Percentiles rank a stretch among this genome's conserved stretches.
Conservation (phyloP, 768 basidiomycete genomes). For the Tylopilus sp. region DNA sequence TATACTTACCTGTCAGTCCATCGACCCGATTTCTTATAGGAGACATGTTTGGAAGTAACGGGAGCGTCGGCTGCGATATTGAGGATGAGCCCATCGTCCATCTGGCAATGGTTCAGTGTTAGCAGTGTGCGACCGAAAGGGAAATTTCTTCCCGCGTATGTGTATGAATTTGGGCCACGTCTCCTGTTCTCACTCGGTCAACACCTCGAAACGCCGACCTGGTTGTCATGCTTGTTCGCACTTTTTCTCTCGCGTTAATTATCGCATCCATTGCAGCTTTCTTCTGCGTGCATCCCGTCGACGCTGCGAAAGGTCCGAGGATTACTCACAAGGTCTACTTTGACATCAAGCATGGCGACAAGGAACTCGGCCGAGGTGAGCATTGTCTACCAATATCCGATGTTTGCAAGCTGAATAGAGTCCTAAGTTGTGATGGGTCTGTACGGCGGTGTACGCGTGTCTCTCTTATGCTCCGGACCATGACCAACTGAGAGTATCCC, state of each 20-base stretch:
- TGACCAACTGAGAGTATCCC: not conserved
- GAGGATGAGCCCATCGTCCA: conserved; percentile 76
- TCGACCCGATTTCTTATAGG: conserved; percentile 55
- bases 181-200: conserved; percentile 11
- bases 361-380: conserved; percentile 77
- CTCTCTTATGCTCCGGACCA: not conserved
- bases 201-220: conserved; percentile 2
- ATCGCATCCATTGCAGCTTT: conserved; percentile 62
- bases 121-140: conserved; percentile 6
- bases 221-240: conserved; percentile 51
- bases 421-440: conserved; percentile 77
- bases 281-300: conserved; percentile 67
- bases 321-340: conserved; percentile 95
- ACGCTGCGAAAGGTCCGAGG: conserved; percentile 83
- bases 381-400: conserved; percentile 7
- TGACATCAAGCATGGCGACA: conserved; percentile 90
- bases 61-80: conserved; percentile 54
- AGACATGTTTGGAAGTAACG: conserved; percentile 25
- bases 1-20: conserved; percentile 72
- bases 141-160: conserved; percentile 23
- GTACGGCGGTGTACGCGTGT: conserved; percentile 71
- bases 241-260: conserved; percentile 56
- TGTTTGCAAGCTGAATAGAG: conserved; percentile 8
- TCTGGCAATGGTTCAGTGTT: conserved; percentile 18
- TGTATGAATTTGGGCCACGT: conserved; percentile 19